A percentile compares a stretch with the other conserved stretches of the same genome.
Evolutionary conservation across 2,329 filamentous ascomycete genomes (phyloP).

Genomic region (Cercospora sojina): DNA sequence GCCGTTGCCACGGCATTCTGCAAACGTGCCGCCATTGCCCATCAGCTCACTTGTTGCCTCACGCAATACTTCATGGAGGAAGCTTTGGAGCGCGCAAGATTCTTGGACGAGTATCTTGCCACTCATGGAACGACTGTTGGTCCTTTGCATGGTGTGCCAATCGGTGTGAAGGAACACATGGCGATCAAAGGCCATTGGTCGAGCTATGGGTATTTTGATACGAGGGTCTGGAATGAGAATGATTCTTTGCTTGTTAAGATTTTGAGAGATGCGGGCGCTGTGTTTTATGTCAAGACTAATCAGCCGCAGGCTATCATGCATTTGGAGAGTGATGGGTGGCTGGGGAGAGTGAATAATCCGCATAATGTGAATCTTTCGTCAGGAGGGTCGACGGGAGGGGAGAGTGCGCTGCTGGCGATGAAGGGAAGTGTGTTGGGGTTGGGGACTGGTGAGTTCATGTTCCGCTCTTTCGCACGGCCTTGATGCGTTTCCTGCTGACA

Average conservation of each 20-base stretch:
- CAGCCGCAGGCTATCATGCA: slow-evolving; percentile 25
- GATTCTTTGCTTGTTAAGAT: slow-evolving; percentile 22
- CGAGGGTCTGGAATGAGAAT: slow-evolving; percentile 9
- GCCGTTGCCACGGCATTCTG: slow-evolving; percentile 23
- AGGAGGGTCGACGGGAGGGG: slow-evolving; percentile 21
- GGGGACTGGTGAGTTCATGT: slow-evolving; percentile 42
- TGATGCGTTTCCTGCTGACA: neutral
- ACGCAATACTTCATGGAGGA: slow-evolving; percentile 25
- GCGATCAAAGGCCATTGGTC: slow-evolving; percentile 18
- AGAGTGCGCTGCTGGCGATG: slow-evolving; percentile 57
- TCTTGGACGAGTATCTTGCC: slow-evolving; percentile 21
- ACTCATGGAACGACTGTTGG: slow-evolving; percentile 21
- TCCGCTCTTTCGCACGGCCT: neutral
- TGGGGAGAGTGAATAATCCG: slow-evolving; percentile 20
- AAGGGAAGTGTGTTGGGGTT: slow-evolving; percentile 59
- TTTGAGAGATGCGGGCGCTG: slow-evolving; percentile 21
- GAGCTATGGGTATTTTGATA: slow-evolving; percentile 18
- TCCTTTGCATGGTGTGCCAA: slow-evolving; percentile 25
- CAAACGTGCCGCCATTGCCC: slow-evolving; percentile 24
- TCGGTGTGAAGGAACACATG: slow-evolving; percentile 26
- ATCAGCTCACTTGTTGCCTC: slow-evolving; percentile 26
- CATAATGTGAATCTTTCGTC: slow-evolving; percentile 24
- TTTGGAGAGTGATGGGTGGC: slow-evolving; percentile 19
- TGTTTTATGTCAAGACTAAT: slow-evolving; percentile 29
- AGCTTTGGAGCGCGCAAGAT: slow-evolving; percentile 21